phyloP scores from a whole-genome alignment of 805 yeast species.

The Wickerhamiella brachini region DNA sequence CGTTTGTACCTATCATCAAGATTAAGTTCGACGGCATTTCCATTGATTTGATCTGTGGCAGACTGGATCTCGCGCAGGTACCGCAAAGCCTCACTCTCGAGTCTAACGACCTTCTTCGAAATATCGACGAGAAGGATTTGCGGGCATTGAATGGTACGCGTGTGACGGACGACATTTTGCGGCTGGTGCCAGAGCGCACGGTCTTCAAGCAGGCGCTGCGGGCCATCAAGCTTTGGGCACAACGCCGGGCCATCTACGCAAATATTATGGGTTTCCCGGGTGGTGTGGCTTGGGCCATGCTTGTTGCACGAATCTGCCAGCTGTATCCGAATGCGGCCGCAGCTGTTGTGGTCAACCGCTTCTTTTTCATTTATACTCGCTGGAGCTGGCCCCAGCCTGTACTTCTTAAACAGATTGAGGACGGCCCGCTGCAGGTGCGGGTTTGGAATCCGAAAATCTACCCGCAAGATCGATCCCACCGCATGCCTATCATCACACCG shows the following conservation, averaged over 20 bases:
- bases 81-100: conserved; percentile 61
- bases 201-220: conserved; percentile 87
- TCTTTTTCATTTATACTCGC: conserved; percentile 68
- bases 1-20: conserved; percentile 93
- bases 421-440: conserved; percentile 90
- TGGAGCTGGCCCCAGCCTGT: conserved; percentile 99
- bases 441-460: conserved; percentile 94
- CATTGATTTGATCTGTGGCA: conserved; percentile 80
- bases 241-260: conserved; percentile 83
- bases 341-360: conserved; percentile 78
- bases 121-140: conserved; percentile 81
- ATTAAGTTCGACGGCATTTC: conserved; percentile 82
- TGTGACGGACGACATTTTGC: conserved; percentile 87
- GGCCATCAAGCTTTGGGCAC: conserved; percentile 94
- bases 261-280: conserved; percentile 97
- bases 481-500: conserved; percentile 97
- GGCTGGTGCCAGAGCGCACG: conserved; percentile 80
- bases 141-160: conserved; percentile 91
- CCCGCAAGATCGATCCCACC: conserved; percentile 76
- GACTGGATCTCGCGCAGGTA: conserved; percentile 69
- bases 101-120: conserved; percentile 73
- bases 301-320: conserved; percentile 96
- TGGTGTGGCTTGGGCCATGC: conserved; percentile 99
- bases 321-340: conserved; percentile 92
- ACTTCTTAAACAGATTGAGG: conserved; percentile 80